These are phyloP conservation scores for Apiospora malaysiana DNA, from an alignment of 2,329 filamentous ascomycete species.

Conservation along the genomic window DNA sequence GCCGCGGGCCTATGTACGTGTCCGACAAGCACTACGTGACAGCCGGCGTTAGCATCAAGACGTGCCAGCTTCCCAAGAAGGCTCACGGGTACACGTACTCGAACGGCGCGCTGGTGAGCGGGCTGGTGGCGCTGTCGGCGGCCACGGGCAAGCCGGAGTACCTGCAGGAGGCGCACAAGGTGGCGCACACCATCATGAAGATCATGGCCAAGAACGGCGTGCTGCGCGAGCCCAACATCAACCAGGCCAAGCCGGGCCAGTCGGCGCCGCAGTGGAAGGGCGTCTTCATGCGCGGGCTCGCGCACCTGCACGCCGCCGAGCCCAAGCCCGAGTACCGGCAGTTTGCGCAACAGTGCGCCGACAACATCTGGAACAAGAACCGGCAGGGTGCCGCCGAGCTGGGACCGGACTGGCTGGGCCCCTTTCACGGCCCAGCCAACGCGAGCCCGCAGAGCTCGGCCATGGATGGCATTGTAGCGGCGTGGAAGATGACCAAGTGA, in stretches of 20 bases:
- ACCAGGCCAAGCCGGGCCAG: slow-evolving; percentile 41
- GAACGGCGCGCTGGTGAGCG: slow-evolving; percentile 59
- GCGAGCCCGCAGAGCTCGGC: slow-evolving; percentile 40
- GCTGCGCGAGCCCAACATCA: slow-evolving; percentile 60
- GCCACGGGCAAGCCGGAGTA: slow-evolving; percentile 49
- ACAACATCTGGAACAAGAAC: slow-evolving; percentile 41
- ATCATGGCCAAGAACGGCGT: slow-evolving; percentile 51
- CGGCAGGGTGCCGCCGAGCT: slow-evolving; percentile 38
- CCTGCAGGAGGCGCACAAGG: slow-evolving; percentile 46
- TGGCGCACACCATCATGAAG: slow-evolving; percentile 58
- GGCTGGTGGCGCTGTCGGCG: slow-evolving; percentile 55
- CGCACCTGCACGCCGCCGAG: slow-evolving; percentile 56
- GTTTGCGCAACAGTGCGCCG: slow-evolving; percentile 42
- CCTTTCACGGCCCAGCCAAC: slow-evolving; percentile 32
- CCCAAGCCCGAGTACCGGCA: slow-evolving; percentile 51
- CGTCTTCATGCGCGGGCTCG: slow-evolving; percentile 69
- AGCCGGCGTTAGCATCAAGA: slow-evolving; percentile 58
- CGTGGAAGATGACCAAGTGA: slow-evolving; percentile 16
- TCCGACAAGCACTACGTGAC: slow-evolving; percentile 56
- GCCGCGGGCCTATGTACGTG: slow-evolving; percentile 26
- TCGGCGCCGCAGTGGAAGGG: slow-evolving; percentile 70
- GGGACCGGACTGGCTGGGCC: slow-evolving; percentile 38
- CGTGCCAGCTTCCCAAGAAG: slow-evolving; percentile 53
- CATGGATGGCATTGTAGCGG: slow-evolving; percentile 37
- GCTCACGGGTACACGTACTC: slow-evolving; percentile 50